These are phyloP conservation scores for Naegleria lovaniensis DNA, from an alignment of 208 protist genomes.

Conservation along the genomic window DNA sequence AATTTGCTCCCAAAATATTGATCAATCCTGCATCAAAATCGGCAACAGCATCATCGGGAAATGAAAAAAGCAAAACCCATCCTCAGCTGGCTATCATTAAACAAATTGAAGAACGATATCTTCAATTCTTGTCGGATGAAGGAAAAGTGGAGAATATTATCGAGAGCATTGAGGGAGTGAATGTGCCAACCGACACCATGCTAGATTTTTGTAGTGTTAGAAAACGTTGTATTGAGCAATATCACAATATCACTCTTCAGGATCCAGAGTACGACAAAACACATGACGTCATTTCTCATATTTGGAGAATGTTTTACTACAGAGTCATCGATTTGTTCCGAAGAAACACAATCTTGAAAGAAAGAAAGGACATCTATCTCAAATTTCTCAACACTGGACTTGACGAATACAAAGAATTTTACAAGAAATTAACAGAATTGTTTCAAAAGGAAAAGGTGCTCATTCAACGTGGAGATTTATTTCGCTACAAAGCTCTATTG, in stretches of 20 bases:
- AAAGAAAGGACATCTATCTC: neutral
- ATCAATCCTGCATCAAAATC: neutral
- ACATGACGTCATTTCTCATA: neutral
- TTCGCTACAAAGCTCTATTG: neutral
- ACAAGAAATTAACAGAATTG: neutral
- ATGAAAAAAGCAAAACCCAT: neutral
- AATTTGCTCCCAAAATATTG: neutral
- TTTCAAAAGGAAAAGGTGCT: conserved; percentile 6
- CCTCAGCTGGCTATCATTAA: neutral
- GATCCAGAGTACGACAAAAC: neutral
- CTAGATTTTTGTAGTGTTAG: neutral
- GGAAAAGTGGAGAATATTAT: neutral
- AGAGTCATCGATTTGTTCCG: neutral
- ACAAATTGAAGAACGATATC: neutral
- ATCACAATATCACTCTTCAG: neutral
- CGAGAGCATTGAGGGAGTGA: neutral
- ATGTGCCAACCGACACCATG: neutral
- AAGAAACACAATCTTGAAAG: neutral
- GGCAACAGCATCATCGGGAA: neutral
- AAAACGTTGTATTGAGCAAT: neutral
- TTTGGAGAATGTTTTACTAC: neutral
- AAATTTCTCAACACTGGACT: neutral
- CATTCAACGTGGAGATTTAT: neutral
- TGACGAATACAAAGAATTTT: neutral
- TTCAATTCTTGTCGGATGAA: neutral